These are phyloP conservation scores for Aethionema arabicum DNA, from an alignment of 345 rosid species.

Conservation along the genomic window DNA sequence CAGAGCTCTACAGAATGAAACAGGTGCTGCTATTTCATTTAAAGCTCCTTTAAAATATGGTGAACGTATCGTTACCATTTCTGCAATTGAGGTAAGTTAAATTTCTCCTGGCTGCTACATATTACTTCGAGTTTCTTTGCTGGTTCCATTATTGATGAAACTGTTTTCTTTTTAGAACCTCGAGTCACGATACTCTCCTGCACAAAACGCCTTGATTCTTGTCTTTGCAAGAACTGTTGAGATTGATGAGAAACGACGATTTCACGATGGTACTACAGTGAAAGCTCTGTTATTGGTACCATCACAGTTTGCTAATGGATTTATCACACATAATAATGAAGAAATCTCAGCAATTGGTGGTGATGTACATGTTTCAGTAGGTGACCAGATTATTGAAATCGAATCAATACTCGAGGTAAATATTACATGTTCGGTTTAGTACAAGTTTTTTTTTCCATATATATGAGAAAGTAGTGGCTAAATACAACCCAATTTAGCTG, in stretches of 20 bases:
- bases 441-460: not conserved
- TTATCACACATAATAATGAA: slow-evolving; percentile 35
- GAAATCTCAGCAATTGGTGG: slow-evolving; percentile 38
- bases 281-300: slow-evolving; percentile 54
- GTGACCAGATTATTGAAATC: slow-evolving; percentile 35
- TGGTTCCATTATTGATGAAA: not conserved
- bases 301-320: slow-evolving; percentile 31
- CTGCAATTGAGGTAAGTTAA: slow-evolving; percentile 54
- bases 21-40: slow-evolving; percentile 59
- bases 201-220: slow-evolving; percentile 53
- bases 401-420: slow-evolving; percentile 57
- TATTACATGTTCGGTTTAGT: not conserved
- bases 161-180: slow-evolving; percentile 41
- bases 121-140: not conserved
- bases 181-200: slow-evolving; percentile 52
- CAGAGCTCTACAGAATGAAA: slow-evolving; percentile 53
- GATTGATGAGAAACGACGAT: slow-evolving; percentile 42
- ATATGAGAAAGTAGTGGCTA: not conserved
- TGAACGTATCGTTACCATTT: slow-evolving; percentile 56
- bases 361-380: slow-evolving; percentile 43
- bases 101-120: not conserved
- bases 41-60: slow-evolving; percentile 38
- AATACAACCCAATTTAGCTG: not conserved
- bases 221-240: slow-evolving; percentile 64
- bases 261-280: slow-evolving; percentile 39